phyloP scores from a whole-genome alignment of 352 stramenopile genomes.

The Aphanomyces invadans region DNA sequence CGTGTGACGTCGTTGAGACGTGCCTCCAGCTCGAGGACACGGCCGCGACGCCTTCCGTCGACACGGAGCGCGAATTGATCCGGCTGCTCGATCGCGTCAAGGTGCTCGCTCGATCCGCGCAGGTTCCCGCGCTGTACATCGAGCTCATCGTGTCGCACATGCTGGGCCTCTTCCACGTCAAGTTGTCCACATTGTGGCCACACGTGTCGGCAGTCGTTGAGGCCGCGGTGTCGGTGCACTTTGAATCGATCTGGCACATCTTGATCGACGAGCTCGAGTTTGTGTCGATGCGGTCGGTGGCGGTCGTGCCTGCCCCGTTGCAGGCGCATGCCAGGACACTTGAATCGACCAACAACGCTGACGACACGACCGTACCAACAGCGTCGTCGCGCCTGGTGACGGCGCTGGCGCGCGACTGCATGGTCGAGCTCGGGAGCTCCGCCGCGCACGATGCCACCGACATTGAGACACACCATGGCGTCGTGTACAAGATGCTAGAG shows the following conservation, averaged over 20 bases:
- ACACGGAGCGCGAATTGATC: conserved; percentile 77
- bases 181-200: conserved; percentile 81
- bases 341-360: too few species aligned
- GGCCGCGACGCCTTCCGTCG: conserved; percentile 45
- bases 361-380: not conserved
- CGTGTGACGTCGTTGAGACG: conserved; percentile 62
- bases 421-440: conserved; percentile 6
- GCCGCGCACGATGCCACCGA: conserved; percentile 42
- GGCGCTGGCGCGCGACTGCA: not conserved
- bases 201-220: conserved; percentile 69
- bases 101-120: conserved; percentile 53
- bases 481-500: conserved; percentile 75
- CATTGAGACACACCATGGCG: conserved; percentile 52
- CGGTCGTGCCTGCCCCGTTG: not conserved
- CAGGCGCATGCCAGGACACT: not conserved
- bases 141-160: conserved; percentile 62
- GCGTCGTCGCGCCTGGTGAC: not conserved
- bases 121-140: conserved; percentile 77
- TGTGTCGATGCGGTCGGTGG: conserved; percentile 6
- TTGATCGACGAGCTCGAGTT: conserved; percentile 53
- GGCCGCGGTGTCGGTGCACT: conserved; percentile 47
- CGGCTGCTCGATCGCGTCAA: conserved; percentile 72
- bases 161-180: conserved; percentile 80
- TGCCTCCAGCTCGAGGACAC: conserved; percentile 56
- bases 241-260: conserved; percentile 44